These are phyloP conservation scores for Chlamydomonas sp. DNA, from an alignment of 139 green algal species.

Conservation along the genomic window DNA sequence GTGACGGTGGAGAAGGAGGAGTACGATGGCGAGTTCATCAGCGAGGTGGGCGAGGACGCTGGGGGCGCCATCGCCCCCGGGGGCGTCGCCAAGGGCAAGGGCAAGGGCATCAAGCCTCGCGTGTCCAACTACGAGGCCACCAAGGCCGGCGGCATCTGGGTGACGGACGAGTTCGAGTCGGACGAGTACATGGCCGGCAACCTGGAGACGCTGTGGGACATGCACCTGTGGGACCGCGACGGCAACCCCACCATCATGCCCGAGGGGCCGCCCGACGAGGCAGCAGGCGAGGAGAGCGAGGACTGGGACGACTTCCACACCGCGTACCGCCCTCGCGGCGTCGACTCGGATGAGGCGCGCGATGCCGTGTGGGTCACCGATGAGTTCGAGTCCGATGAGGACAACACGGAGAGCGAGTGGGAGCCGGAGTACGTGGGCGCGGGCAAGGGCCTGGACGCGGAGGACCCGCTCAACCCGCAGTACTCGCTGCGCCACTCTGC, in stretches of 20 bases:
- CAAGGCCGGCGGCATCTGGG: conserved; percentile 31
- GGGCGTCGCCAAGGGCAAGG: neutral
- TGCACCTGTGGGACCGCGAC: conserved; percentile 53
- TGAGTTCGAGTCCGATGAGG: conserved; percentile 56
- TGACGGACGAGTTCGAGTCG: conserved; percentile 53
- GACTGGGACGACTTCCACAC: conserved; percentile 50
- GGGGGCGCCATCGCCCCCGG: no score
- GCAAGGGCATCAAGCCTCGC: neutral
- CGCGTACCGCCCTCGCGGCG: conserved; percentile 34
- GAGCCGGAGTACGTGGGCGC: conserved; percentile 53
- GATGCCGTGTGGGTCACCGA: conserved; percentile 54
- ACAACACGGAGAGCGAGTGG: conserved; percentile 55
- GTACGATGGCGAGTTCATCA: conserved; percentile 43
- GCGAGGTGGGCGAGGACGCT: conserved; percentile 25
- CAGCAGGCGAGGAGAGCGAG: conserved; percentile 20
- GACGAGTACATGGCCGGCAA: conserved; percentile 48
- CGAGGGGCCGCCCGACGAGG: conserved; percentile 24
- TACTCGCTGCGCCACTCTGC: conserved; percentile 66
- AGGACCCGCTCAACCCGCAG: conserved; percentile 63
- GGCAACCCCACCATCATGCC: conserved; percentile 52
- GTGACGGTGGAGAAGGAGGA: conserved; percentile 28
- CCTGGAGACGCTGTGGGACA: conserved; percentile 43
- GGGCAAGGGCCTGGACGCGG: conserved; percentile 37
- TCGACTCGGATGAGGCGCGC: conserved; percentile 44
- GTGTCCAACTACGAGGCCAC: conserved; percentile 30